Evolutionary conservation across 2,329 filamentous ascomycete genomes (phyloP), one percentile per base, ranked within the genome.

Genomic region (Stemphylium beticola): DNA sequence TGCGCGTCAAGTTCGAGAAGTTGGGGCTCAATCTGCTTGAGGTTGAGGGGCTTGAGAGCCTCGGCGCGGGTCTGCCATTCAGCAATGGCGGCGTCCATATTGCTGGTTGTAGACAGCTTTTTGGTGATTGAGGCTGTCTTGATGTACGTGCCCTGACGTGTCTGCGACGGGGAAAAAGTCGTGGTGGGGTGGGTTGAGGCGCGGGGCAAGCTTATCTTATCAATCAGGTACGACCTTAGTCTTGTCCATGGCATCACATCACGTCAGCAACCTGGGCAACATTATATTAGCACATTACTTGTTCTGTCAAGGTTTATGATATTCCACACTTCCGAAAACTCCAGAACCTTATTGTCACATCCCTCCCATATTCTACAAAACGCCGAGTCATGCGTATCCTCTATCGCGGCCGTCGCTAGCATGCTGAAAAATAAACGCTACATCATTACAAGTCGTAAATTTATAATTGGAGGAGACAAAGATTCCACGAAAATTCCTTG

Each of bases 1-100:
- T 96, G 90, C 74, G 91, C 90, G 76, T 97, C 92, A 58, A 97
- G 86, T 64, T 90, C 87, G 66, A 84, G 82, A 50, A 96, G 84
- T 55, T 87, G 82, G 22, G 86, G 84, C 72, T 95, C 91, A 62
- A 93, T 87, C 54, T 88, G 81, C 79, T 95, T 96, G 79, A 96
- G 95, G 77, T 96, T 91, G 49, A 84, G 78, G 34, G 81, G 75
- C 57, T 81, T 79, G 51, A 86, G 76, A 15, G 77, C 75, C 41
- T 81, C 75, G 32, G 83, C 76, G 53, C 84, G 81, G 34, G 77
- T 75, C 57, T 86, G 73, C 85, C 85, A 87, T 66, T 86, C 82
- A 52, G 81, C 72, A 58, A 81, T 73, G 56, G 73, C 69, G 40
- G 71, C 67, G 39, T 73, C 72, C 73, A 75, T 76, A 39, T 14